Conservation (phyloP, 768 basidiomycete genomes). For the Tubosaeta sp. region DNA sequence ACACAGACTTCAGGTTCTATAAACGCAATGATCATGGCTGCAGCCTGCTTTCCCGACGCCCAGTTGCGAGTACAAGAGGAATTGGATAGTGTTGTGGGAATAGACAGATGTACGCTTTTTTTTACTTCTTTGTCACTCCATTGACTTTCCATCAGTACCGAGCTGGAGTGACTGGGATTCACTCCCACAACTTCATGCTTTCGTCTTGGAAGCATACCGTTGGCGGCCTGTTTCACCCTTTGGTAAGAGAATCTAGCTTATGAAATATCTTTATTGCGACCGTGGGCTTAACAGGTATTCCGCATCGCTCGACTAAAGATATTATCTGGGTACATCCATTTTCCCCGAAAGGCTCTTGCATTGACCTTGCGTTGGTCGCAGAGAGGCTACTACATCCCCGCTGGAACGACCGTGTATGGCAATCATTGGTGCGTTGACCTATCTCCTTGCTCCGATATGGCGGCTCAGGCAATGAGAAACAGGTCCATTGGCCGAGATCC, state of each 20-base stretch:
- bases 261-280: background rate
- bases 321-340: slow-evolving; percentile 48
- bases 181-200: slow-evolving; percentile 36
- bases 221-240: slow-evolving; percentile 34
- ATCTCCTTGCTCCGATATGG: background rate
- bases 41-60: slow-evolving; percentile 49
- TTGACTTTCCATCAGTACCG: slow-evolving; percentile 28
- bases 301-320: slow-evolving; percentile 60
- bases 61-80: slow-evolving; percentile 49
- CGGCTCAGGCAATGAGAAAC: background rate
- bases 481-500: slow-evolving; percentile 57
- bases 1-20: slow-evolving; percentile 1
- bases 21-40: slow-evolving; percentile 48
- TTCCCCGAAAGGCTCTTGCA: slow-evolving; percentile 27
- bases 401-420: slow-evolving; percentile 19
- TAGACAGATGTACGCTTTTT: slow-evolving; percentile 24
- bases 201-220: slow-evolving; percentile 33
- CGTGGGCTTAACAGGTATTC: slow-evolving; percentile 33
- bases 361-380: background rate
- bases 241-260: slow-evolving; percentile 10
- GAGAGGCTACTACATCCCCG: slow-evolving; percentile 21
- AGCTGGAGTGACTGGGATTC: slow-evolving; percentile 30
- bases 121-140: background rate
- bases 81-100: slow-evolving; percentile 48
- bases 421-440: slow-evolving; percentile 15